A percentile compares a stretch with the other conserved stretches of the same genome.
phyloP scores from a whole-genome alignment of 495 filamentous ascomycete genomes.

The Umbilicaria muhlenbergii region DNA sequence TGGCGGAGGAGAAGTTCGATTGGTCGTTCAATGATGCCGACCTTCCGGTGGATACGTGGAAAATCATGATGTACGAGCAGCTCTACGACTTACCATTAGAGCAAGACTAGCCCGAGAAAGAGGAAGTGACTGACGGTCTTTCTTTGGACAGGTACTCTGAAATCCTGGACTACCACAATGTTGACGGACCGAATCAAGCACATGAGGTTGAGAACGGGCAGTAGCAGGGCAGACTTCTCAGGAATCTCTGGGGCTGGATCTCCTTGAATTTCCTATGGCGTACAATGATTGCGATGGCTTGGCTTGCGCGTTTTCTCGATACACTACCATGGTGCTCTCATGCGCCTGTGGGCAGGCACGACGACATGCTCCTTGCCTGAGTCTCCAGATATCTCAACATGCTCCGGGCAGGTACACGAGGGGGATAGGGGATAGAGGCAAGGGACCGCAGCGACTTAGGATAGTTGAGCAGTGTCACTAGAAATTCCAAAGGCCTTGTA shows the following conservation, averaged over 20 bases:
- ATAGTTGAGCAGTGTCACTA: no score
- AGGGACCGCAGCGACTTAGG: no score
- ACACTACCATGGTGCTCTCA: no score
- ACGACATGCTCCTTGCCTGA: no score
- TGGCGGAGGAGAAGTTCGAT: constrained; percentile 90
- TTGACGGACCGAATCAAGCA: constrained; percentile 38
- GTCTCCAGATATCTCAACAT: no score
- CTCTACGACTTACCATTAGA: constrained; percentile 11
- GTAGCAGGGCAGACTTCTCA: constrained; percentile 3
- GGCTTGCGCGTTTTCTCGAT: neutral
- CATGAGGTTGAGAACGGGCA: constrained; percentile 20
- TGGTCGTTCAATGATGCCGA: constrained; percentile 99
- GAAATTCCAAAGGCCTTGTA: no score
- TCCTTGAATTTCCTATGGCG: neutral
- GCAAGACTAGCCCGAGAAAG: constrained; percentile 2
- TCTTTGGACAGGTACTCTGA: constrained; percentile 74
- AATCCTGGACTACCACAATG: constrained; percentile 97
- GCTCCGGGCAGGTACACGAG: no score
- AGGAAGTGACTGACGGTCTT: constrained; percentile 16
- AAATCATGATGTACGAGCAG: constrained; percentile 91
- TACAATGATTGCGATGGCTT: neutral
- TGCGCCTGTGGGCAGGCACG: no score
- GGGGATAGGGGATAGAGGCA: no score
- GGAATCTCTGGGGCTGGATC: constrained; percentile 1
- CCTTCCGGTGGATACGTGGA: constrained; percentile 97